A percentile compares a stretch with the other conserved stretches of the same genome.
phyloP scores from a whole-genome alignment of 2,329 filamentous ascomycete genomes.

The Fusarium scirpi region DNA sequence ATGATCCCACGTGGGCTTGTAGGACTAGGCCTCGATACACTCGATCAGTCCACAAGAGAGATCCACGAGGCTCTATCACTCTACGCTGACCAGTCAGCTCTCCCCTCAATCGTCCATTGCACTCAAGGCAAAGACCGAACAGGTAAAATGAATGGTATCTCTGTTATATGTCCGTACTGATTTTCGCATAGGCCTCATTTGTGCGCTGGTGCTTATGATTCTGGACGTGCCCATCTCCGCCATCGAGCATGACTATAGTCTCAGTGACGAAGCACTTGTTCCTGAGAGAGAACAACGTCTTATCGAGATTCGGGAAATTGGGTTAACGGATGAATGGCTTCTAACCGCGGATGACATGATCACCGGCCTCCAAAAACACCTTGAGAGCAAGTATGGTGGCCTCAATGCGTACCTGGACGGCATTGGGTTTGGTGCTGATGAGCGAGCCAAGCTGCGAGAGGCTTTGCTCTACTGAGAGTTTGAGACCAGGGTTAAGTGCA shows the following conservation, averaged over 20 bases:
- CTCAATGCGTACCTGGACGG: constrained; percentile 72
- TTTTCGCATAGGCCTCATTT: constrained; percentile 71
- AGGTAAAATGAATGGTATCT: constrained; percentile 36
- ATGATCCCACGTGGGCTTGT: constrained; percentile 79
- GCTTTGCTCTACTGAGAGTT: constrained; percentile 55
- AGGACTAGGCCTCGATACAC: constrained; percentile 75
- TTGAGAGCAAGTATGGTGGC: constrained; percentile 73
- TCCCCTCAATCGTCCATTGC: constrained; percentile 82
- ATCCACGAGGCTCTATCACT: constrained; percentile 58
- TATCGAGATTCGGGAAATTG: constrained; percentile 76
- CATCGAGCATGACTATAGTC: constrained; percentile 78
- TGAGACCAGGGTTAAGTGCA: background rate
- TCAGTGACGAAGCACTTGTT: constrained; percentile 70
- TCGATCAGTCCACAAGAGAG: constrained; percentile 75
- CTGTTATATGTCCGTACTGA: background rate
- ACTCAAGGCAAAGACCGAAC: constrained; percentile 88
- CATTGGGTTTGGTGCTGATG: constrained; percentile 67
- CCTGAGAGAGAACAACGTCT: constrained; percentile 73
- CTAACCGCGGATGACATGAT: constrained; percentile 75
- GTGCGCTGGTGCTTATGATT: constrained; percentile 75
- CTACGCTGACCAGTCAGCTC: constrained; percentile 54
- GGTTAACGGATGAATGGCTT: constrained; percentile 79
- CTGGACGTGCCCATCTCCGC: constrained; percentile 67
- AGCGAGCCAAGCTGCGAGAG: constrained; percentile 58
- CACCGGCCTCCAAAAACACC: constrained; percentile 65